These are phyloP conservation scores for Nakaseomyces sp. DNA, from an alignment of 1,139 yeast species.

Conservation along the genomic window DNA sequence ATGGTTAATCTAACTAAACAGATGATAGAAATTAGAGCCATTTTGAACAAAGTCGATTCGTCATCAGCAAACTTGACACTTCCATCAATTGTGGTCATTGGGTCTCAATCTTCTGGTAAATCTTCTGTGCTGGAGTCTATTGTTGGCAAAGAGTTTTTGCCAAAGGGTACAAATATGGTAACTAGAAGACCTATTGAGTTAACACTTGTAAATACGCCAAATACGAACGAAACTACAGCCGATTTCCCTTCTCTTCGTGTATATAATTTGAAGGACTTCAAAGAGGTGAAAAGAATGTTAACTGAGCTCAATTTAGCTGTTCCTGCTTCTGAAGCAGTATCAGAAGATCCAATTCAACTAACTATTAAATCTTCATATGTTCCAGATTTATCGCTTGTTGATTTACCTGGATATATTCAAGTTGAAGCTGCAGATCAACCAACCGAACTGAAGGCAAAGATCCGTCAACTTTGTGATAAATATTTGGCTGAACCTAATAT, in stretches of 20 bases:
- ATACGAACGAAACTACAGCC: constrained; percentile 72
- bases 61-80: constrained; percentile 63
- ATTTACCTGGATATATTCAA: constrained; percentile 95
- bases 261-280: constrained; percentile 75
- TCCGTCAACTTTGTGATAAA: constrained; percentile 69
- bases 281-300: constrained; percentile 75
- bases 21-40: constrained; percentile 89
- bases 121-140: constrained; percentile 89
- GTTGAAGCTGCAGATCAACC: constrained; percentile 97
- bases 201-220: constrained; percentile 78
- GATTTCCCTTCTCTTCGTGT: constrained; percentile 88
- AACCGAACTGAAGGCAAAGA: constrained; percentile 64
- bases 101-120: constrained; percentile 96
- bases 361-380: constrained; percentile 86
- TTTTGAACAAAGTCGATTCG: constrained; percentile 69
- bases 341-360: constrained; percentile 84
- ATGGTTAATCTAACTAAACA: constrained; percentile 84
- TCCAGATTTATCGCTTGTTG: constrained; percentile 90
- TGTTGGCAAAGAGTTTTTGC: constrained; percentile 89
- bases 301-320: constrained; percentile 89
- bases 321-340: constrained; percentile 73
- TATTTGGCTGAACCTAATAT: constrained; percentile 89
- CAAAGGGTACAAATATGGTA: constrained; percentile 93
- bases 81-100: constrained; percentile 93
- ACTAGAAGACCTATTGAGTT: constrained; percentile 92